Base-by-base conservation (phyloP, 192 early-diverging fungal genomes). In the Martensiomyces pterosporus region DNA sequence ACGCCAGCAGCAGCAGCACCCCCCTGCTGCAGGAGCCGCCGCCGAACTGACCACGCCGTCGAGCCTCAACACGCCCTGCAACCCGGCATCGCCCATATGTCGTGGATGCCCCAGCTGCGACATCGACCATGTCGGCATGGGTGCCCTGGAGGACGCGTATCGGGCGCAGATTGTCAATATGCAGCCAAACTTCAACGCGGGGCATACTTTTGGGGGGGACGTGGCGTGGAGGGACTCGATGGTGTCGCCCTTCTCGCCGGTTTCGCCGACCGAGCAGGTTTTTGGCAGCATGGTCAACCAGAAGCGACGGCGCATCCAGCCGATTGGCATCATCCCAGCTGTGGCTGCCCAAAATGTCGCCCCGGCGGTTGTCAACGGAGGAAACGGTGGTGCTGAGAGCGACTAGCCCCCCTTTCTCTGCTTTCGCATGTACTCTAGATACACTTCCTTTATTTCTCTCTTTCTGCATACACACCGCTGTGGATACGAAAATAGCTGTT, bases 11-110 rank as follows among this genome's bases (percentile, higher is more conserved):
- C 33, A 33, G 35, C 34, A 35, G 1, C 45, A 47, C 17, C 45
- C 26, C 4, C 29, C 29, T 5, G 6, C 5, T 12, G 12, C 5
- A 5, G 29, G 6, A 32, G 12, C 6, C 29, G 12, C 6, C 29
- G 12, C 32, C 2, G 54, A 56, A 24, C 17, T 56, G 41, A 51
- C 61, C 10, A 64, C 53, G 41, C 61, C 61, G 13, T 50, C 61
- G 12, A 64, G 62, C 26, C 27, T 47, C 21, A 45, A 15, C 14
- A 40, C 58, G 10, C 27, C 21, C 14, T 53, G 58, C 33, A 29
- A 32, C 18, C 49, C 37, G 29, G 25, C 44, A 16, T 48, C 41
- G 13, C 49, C 39, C 35, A 24, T 39, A 25, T 33, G 24, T 47
- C 55, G 44, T 24, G 23, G 42, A 9, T 21, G 25, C 27, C 18